These are phyloP conservation scores for Claviceps sp. DNA, from an alignment of 2,329 filamentous ascomycete genomes.

Conservation along the genomic window DNA sequence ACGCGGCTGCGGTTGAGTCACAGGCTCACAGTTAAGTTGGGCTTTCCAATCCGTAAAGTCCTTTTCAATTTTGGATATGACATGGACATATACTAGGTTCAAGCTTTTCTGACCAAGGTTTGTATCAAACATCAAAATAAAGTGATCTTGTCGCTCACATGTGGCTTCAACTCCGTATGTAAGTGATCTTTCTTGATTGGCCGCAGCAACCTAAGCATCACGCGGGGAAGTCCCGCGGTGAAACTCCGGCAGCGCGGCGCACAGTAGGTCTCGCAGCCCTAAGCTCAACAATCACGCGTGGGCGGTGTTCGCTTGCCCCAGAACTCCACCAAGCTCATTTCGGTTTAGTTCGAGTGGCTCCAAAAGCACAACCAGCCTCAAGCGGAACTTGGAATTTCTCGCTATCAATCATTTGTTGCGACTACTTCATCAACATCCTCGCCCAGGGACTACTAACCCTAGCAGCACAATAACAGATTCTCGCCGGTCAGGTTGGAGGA, in stretches of 20 bases:
- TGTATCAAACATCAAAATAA: too few species aligned
- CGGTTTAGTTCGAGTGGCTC: constrained; percentile 19
- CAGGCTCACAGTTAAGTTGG: neutral
- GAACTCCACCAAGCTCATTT: constrained; percentile 16
- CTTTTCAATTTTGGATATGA: too few species aligned
- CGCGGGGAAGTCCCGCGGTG: constrained; percentile 8
- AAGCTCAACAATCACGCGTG: constrained; percentile 17
- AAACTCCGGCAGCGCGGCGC: constrained; percentile 14
- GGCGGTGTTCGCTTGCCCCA: constrained; percentile 23
- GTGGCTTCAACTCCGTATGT: too few species aligned
- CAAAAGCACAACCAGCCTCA: constrained; percentile 28
- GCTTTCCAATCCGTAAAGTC: neutral
- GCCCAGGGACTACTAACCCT: constrained; percentile 27
- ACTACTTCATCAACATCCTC: constrained; percentile 24
- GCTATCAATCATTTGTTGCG: constrained; percentile 25
- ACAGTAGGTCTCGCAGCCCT: constrained; percentile 29
- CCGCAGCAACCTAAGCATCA: neutral
- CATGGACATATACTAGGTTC: too few species aligned
- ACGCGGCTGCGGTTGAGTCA: neutral
- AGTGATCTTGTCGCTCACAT: too few species aligned
- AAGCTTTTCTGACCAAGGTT: too few species aligned
- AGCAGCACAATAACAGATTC: constrained; percentile 28
- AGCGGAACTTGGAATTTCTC: constrained; percentile 28
- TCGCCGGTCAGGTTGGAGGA: constrained; percentile 24
- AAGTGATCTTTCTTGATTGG: neutral